phyloP scores from a whole-genome alignment of 345 rosid genomes.

The Dipteronia dyeriana region DNA sequence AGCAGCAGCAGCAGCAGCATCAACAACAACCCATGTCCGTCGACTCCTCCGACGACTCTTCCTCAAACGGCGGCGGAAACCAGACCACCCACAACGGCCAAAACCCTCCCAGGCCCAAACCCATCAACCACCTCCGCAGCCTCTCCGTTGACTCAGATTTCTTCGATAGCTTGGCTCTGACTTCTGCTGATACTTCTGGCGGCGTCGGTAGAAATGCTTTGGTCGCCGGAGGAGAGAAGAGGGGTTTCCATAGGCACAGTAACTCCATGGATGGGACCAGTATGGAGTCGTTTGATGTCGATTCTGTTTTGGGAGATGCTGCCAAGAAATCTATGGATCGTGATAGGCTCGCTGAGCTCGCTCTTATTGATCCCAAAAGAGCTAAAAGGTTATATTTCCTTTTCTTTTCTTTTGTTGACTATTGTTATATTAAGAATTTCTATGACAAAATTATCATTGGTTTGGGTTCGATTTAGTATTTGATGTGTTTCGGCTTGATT shows the following conservation, averaged over 20 bases:
- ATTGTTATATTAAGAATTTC: background rate
- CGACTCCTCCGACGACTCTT: constrained; percentile 72
- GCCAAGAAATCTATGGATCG: constrained; percentile 81
- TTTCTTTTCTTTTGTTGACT: background rate
- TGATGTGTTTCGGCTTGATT: background rate
- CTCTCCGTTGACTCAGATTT: constrained; percentile 90
- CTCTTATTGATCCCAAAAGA: constrained; percentile 92
- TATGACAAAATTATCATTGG: background rate
- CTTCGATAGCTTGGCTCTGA: constrained; percentile 55
- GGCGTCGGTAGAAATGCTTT: constrained; percentile 36
- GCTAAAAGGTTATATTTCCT: constrained; percentile 66
- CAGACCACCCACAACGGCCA: constrained; percentile 25
- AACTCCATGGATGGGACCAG: constrained; percentile 81
- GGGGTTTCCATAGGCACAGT: constrained; percentile 61
- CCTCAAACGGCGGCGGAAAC: constrained; percentile 24
- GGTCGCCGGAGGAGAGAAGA: constrained; percentile 36
- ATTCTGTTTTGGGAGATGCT: constrained; percentile 56
- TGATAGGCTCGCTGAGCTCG: constrained; percentile 83
- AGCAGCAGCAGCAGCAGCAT: background rate
- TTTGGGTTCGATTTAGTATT: background rate
- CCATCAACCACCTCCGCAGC: constrained; percentile 73
- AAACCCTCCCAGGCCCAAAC: constrained; percentile 31
- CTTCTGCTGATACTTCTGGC: constrained; percentile 31
- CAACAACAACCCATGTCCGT: constrained; percentile 39
- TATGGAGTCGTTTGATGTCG: constrained; percentile 55